Percentiles rank a stretch among this genome's conserved stretches.
phyloP scores from a whole-genome alignment of 495 filamentous ascomycete species.

The Aspergillus ellipticus region DNA sequence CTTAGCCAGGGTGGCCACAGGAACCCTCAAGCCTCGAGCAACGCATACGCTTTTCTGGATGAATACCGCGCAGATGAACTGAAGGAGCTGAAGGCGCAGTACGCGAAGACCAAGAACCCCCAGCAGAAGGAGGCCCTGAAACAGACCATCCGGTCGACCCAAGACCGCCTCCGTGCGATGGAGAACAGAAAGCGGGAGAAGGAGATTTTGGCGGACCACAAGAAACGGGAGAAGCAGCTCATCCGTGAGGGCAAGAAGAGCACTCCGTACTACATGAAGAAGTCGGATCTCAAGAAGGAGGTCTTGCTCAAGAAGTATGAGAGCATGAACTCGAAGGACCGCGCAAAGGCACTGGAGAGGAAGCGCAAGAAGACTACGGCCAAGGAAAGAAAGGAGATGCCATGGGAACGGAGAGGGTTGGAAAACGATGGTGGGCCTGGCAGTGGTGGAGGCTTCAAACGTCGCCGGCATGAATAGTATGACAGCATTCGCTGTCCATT shows the following conservation, averaged over 20 bases:
- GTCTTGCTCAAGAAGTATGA: slow-evolving; percentile 73
- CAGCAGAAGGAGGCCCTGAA: slow-evolving; percentile 62
- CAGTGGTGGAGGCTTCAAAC: slow-evolving; percentile 25
- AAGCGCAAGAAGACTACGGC: slow-evolving; percentile 77
- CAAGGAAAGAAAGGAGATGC: slow-evolving; percentile 79
- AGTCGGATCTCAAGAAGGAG: slow-evolving; percentile 81
- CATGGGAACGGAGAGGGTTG: slow-evolving; percentile 55
- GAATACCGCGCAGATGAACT: slow-evolving; percentile 80
- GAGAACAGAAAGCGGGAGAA: slow-evolving; percentile 61
- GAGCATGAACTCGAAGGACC: slow-evolving; percentile 74
- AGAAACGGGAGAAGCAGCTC: slow-evolving; percentile 75
- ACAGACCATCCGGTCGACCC: slow-evolving; percentile 60
- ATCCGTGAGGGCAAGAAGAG: slow-evolving; percentile 87
- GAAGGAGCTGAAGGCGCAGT: slow-evolving; percentile 59
- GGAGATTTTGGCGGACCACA: slow-evolving; percentile 65
- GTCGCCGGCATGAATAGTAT: slow-evolving; percentile 27
- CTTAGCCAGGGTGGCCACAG: slow-evolving; percentile 28
- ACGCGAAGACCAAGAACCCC: slow-evolving; percentile 62
- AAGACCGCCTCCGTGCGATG: slow-evolving; percentile 65
- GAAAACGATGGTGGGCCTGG: slow-evolving; percentile 19
- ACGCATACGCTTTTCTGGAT: slow-evolving; percentile 80
- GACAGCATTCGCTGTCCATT: background rate
- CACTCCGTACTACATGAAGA: slow-evolving; percentile 87
- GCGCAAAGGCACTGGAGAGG: slow-evolving; percentile 74
- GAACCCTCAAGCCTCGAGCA: slow-evolving; percentile 49